A percentile compares a stretch with the other conserved stretches of the same genome.
phyloP scores from a whole-genome alignment of 305 asterid genomes.

The Solanum hybrid region DNA sequence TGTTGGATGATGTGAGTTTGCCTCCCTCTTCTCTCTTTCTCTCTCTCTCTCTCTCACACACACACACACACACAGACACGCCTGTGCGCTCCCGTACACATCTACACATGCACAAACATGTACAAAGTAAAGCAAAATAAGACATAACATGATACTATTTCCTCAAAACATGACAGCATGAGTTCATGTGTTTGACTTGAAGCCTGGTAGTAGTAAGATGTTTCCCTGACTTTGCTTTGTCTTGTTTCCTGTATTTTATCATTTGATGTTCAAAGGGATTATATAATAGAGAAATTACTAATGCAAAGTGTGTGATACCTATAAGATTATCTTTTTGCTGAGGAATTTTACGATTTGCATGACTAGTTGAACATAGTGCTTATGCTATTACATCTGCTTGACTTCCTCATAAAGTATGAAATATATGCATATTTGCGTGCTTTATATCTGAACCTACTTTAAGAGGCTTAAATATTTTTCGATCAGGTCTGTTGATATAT shows the following conservation, averaged over 20 bases:
- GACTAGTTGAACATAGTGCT: background rate
- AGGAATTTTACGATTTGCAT: background rate
- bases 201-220: background rate
- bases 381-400: background rate
- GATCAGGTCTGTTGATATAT: background rate
- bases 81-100: background rate
- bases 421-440: background rate
- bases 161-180: background rate
- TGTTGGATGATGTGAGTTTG: slow-evolving; percentile 98
- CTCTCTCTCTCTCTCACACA: background rate
- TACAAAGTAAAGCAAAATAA: background rate
- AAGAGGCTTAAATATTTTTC: background rate
- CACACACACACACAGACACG: background rate
- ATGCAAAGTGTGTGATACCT: background rate
- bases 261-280: background rate
- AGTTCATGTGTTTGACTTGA: background rate
- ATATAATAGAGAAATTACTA: background rate
- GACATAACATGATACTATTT: background rate
- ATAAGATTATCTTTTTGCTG: background rate
- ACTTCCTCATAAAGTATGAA: background rate
- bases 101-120: background rate
- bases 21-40: background rate
- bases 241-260: background rate
- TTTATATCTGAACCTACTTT: background rate
- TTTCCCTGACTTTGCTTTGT: background rate